Conservation (phyloP, 2,329 filamentous ascomycete species). For the Capronia epimyces region DNA sequence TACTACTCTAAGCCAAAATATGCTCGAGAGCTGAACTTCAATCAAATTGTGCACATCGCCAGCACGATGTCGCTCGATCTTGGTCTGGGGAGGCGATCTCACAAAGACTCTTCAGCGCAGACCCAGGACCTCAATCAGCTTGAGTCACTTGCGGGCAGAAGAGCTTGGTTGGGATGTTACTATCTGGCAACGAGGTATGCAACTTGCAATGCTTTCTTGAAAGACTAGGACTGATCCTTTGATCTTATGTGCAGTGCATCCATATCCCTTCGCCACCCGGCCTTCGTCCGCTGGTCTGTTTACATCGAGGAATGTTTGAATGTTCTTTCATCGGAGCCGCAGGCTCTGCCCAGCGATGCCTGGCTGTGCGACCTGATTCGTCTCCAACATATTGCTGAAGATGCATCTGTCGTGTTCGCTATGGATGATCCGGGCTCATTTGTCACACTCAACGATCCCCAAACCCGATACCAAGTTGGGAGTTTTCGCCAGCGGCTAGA, state of each 20-base stretch:
- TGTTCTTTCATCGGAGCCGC: constrained; percentile 50
- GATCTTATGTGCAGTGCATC: constrained; percentile 38
- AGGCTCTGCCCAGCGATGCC: constrained; percentile 51
- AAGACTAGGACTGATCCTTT: too few species aligned
- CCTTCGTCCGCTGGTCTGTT: constrained; percentile 55
- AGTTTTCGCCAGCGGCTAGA: constrained; percentile 62
- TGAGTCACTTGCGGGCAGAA: constrained; percentile 49
- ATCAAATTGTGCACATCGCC: constrained; percentile 75
- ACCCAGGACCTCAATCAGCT: constrained; percentile 35
- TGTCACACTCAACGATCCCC: constrained; percentile 53
- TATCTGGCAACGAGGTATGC: constrained; percentile 51
- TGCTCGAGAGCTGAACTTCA: constrained; percentile 82
- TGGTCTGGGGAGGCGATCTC: constrained; percentile 59
- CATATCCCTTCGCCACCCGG: constrained; percentile 53
- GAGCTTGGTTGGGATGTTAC: constrained; percentile 58
- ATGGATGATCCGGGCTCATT: constrained; percentile 57
- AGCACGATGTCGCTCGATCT: constrained; percentile 78
- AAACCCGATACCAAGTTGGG: constrained; percentile 59
- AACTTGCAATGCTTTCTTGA: too few species aligned
- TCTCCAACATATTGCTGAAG: constrained; percentile 61
- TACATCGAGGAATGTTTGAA: constrained; percentile 60
- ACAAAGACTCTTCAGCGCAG: constrained; percentile 36
- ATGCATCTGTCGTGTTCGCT: constrained; percentile 60
- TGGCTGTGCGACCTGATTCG: constrained; percentile 55
- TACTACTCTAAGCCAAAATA: constrained; percentile 84